These are phyloP conservation scores for Zygoascus sp. DNA, from an alignment of 1,139 yeast species.

Conservation along the genomic window DNA sequence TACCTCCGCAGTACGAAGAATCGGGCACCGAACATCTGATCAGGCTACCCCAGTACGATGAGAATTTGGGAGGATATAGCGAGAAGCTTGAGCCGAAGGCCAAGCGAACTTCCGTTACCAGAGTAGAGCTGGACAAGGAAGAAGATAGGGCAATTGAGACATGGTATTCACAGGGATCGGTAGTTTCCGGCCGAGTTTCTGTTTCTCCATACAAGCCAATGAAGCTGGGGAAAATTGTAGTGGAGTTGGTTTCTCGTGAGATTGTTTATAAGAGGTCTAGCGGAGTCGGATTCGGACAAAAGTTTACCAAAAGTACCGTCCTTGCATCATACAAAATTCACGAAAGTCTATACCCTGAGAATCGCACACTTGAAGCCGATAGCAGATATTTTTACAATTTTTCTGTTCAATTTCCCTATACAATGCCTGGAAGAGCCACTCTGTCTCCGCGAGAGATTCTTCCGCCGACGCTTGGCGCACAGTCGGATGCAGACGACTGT, in stretches of 20 bases:
- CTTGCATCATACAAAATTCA: conserved; percentile 1
- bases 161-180: conserved; percentile 9
- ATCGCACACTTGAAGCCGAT: not conserved
- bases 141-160: conserved; percentile 1
- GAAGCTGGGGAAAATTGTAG: not conserved
- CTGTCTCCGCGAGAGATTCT: conserved; percentile 1
- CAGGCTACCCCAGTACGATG: conserved; percentile 1
- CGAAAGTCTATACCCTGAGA: not conserved
- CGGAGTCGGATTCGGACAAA: not conserved
- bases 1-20: conserved; percentile 5
- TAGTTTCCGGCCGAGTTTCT: conserved; percentile 1
- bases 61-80: not conserved
- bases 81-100: conserved; percentile 1
- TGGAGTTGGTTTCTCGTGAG: conserved; percentile 2
- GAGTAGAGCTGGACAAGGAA: conserved; percentile 2
- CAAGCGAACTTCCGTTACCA: not conserved
- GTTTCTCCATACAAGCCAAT: conserved; percentile 2
- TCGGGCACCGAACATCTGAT: not conserved
- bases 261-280: not conserved
- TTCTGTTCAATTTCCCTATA: conserved; percentile 14
- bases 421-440: not conserved
- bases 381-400: conserved; percentile 15
- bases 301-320: not conserved
- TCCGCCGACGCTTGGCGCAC: conserved; percentile 14
- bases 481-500: not conserved